Evolutionary conservation across 2,329 filamentous ascomycete species (phyloP).

Genomic region (Aspergillus brasiliensis): DNA sequence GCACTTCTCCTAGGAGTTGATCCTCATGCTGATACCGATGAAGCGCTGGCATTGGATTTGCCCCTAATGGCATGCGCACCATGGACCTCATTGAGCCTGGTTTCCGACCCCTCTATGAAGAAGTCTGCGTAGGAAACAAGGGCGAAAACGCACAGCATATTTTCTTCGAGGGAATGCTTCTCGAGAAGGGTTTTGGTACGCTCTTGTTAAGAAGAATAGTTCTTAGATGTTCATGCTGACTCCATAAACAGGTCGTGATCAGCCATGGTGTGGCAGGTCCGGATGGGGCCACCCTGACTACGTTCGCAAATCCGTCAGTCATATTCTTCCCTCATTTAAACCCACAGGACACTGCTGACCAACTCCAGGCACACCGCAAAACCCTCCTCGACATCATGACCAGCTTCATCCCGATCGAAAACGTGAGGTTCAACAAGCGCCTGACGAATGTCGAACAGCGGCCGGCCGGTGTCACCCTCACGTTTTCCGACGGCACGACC

Average conservation of each 20-base stretch:
- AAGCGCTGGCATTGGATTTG: too few species aligned
- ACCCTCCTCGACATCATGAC: constrained; percentile 14
- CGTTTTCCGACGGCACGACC: constrained; percentile 35
- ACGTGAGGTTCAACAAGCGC: constrained; percentile 16
- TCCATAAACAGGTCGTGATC: neutral
- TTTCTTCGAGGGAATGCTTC: too few species aligned
- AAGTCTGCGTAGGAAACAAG: too few species aligned
- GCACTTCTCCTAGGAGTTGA: too few species aligned
- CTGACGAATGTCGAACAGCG: constrained; percentile 13
- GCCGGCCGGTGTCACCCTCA: neutral
- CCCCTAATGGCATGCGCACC: too few species aligned
- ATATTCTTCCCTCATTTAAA: too few species aligned
- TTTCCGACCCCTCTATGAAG: too few species aligned
- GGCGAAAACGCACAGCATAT: too few species aligned
- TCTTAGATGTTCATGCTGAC: neutral
- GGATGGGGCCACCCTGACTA: constrained; percentile 17
- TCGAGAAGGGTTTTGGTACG: neutral
- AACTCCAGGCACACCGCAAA: constrained; percentile 11
- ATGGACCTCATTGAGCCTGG: too few species aligned
- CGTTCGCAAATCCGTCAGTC: constrained; percentile 13
- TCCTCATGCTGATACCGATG: too few species aligned
- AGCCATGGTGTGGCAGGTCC: constrained; percentile 16
- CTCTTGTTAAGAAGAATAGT: too few species aligned
- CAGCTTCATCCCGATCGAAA: constrained; percentile 15
- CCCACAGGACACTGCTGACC: neutral